These are phyloP conservation scores for Aspergillus versicolor DNA, from an alignment of 2,329 filamentous ascomycete species.

Conservation along the genomic window DNA sequence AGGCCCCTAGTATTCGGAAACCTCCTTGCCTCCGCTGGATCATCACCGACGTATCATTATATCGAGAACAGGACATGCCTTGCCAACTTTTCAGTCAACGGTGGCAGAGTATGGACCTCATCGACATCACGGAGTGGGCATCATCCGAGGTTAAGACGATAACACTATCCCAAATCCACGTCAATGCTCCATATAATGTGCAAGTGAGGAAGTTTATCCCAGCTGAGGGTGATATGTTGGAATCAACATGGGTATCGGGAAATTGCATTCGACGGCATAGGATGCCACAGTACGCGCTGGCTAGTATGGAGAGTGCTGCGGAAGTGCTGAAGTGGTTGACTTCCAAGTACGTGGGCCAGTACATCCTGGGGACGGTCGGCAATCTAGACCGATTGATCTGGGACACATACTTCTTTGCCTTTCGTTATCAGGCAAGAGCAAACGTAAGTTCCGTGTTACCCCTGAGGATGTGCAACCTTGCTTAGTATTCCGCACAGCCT, in stretches of 20 bases:
- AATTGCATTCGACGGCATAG: conserved; percentile 1
- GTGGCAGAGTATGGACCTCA: conserved; percentile 13
- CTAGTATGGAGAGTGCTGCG: conserved; percentile 8
- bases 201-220: conserved; percentile 9
- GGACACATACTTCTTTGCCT: conserved; percentile 12
- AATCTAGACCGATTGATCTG: conserved; percentile 11
- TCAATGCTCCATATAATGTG: conserved; percentile 10
- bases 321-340: conserved; percentile 5
- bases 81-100: conserved; percentile 13
- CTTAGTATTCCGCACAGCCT: conserved; percentile 4
- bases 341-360: conserved; percentile 5
- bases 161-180: conserved; percentile 8
- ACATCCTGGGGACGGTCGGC: conserved; percentile 7
- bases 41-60: conserved; percentile 13
- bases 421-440: conserved; percentile 11
- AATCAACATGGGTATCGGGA: conserved; percentile 6
- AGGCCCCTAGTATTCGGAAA: conserved; percentile 2
- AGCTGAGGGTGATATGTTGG: conserved; percentile 10
- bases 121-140: conserved; percentile 14
- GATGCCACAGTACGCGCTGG: conserved; percentile 9
- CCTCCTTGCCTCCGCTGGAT: conserved; percentile 12
- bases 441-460: conserved; percentile 8
- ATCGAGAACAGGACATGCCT: conserved; percentile 13
- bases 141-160: conserved; percentile 11
- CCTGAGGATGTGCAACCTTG: background rate